Percentiles rank a stretch among this genome's conserved stretches.
phyloP scores from a whole-genome alignment of 2,329 filamentous ascomycete species.

The Diaporthe helianthi region DNA sequence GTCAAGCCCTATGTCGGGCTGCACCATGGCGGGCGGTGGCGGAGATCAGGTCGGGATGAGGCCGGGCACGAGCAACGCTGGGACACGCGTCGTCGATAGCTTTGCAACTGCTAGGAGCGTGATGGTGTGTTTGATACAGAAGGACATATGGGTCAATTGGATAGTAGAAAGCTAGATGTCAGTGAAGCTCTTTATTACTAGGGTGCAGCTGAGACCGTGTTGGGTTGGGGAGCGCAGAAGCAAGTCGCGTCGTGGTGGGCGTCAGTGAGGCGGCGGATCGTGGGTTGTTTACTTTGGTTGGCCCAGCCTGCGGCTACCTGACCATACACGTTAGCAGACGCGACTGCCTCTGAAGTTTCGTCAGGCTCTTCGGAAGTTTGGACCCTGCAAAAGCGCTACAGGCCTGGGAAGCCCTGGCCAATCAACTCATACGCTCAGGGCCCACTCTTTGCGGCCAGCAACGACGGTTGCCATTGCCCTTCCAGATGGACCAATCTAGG shows the following conservation, averaged over 20 bases:
- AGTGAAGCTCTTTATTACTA: constrained; percentile 17
- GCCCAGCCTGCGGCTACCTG: constrained; percentile 3
- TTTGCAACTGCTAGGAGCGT: constrained; percentile 23
- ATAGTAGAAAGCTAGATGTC: constrained; percentile 19
- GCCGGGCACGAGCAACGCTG: not conserved
- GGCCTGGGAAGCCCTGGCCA: constrained; percentile 23
- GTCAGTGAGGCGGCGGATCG: not conserved
- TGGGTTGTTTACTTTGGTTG: constrained; percentile 30
- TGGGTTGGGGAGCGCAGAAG: constrained; percentile 1
- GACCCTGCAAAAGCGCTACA: constrained; percentile 10
- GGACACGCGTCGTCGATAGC: constrained; percentile 28
- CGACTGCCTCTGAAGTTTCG: constrained; percentile 30
- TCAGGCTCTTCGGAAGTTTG: constrained; percentile 4
- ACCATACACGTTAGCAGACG: not conserved
- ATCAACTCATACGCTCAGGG: constrained; percentile 23
- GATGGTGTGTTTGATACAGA: constrained; percentile 24
- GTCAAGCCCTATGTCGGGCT: constrained; percentile 73
- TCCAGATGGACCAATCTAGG: not conserved
- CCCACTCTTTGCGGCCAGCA: constrained; percentile 10
- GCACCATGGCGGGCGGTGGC: constrained; percentile 61
- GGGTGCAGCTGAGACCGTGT: constrained; percentile 30
- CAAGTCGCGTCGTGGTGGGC: constrained; percentile 29
- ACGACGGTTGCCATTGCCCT: constrained; percentile 8
- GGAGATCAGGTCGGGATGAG: constrained; percentile 35
- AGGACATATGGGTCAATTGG: constrained; percentile 25